These are phyloP conservation scores for Moelleriella libera DNA, from an alignment of 2,329 filamentous ascomycete species.

Conservation along the genomic window DNA sequence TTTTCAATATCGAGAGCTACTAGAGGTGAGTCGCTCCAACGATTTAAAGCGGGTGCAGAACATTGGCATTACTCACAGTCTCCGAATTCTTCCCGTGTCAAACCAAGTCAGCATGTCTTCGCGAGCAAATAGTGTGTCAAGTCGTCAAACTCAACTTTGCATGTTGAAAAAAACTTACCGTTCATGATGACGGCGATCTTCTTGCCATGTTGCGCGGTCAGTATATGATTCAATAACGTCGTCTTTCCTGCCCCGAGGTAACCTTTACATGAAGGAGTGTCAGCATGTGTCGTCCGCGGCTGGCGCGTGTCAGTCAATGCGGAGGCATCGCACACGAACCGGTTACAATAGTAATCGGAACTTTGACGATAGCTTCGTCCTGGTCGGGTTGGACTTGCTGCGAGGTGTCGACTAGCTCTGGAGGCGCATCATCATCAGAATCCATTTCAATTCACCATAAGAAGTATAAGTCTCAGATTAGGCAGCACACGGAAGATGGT, in stretches of 20 bases:
- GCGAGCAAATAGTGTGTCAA: no score
- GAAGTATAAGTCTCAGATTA: no score
- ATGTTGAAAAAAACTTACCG: slow-evolving; percentile 25
- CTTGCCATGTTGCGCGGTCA: slow-evolving; percentile 91
- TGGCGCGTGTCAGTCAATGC: no score
- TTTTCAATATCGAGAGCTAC: slow-evolving; percentile 92
- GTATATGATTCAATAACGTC: slow-evolving; percentile 86
- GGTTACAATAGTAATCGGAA: slow-evolving; percentile 76
- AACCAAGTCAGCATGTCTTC: no score
- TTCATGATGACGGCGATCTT: slow-evolving; percentile 98
- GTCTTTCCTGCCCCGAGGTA: slow-evolving; percentile 96
- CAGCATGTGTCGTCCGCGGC: no score
- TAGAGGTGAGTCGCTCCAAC: slow-evolving; percentile 1
- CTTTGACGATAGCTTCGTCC: slow-evolving; percentile 42
- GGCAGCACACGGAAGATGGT: no score
- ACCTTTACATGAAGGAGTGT: slow-evolving; percentile 31
- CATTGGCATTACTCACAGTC: slow-evolving; percentile 42
- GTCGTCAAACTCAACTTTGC: no score
- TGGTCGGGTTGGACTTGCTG: slow-evolving; percentile 21
- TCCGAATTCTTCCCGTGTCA: slow-evolving; percentile 49
- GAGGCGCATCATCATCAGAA: slow-evolving; percentile 52
- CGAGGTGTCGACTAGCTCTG: slow-evolving; percentile 42
- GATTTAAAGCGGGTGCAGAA: neutral
- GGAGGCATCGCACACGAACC: slow-evolving; percentile 26
- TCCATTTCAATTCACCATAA: slow-evolving; percentile 29